Conservation (phyloP, 2,329 filamentous ascomycete species). For the Sarocladiaceae sp. region DNA sequence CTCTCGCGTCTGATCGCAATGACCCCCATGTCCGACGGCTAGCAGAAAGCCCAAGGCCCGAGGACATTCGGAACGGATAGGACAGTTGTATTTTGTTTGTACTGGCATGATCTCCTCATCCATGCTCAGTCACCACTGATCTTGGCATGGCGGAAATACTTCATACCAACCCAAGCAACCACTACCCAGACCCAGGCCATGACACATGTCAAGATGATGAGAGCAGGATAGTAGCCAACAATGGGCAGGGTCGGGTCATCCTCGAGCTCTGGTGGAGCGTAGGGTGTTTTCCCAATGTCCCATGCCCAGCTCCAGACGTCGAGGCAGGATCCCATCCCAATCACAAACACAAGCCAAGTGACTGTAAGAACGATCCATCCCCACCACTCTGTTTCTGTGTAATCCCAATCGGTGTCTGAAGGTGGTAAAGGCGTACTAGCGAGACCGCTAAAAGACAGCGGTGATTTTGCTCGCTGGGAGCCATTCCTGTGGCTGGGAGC, state of each 20-base stretch:
- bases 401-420: slow-evolving; percentile 67
- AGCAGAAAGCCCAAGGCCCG: no score
- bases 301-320: slow-evolving; percentile 98
- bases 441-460: slow-evolving; percentile 49
- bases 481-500: slow-evolving; percentile 40
- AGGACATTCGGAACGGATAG: no score
- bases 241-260: slow-evolving; percentile 93
- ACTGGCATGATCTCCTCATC: not conserved
- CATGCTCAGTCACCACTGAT: slow-evolving; percentile 56
- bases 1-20: no score
- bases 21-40: no score
- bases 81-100: not conserved
- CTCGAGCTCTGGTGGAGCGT: slow-evolving; percentile 89
- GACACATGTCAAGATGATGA: slow-evolving; percentile 86
- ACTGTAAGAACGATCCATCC: slow-evolving; percentile 87
- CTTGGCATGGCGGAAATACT: slow-evolving; percentile 97
- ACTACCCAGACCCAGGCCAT: slow-evolving; percentile 99
- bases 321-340: slow-evolving; percentile 92
- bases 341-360: slow-evolving; percentile 94
- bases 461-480: slow-evolving; percentile 51
- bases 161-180: slow-evolving; percentile 97
- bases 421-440: slow-evolving; percentile 40
- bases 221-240: slow-evolving; percentile 90
- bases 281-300: slow-evolving; percentile 95
- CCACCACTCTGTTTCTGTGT: slow-evolving; percentile 95